Evolutionary conservation across 2,329 filamentous ascomycete species (phyloP).

Genomic region (Taxawa tesnikishii): DNA sequence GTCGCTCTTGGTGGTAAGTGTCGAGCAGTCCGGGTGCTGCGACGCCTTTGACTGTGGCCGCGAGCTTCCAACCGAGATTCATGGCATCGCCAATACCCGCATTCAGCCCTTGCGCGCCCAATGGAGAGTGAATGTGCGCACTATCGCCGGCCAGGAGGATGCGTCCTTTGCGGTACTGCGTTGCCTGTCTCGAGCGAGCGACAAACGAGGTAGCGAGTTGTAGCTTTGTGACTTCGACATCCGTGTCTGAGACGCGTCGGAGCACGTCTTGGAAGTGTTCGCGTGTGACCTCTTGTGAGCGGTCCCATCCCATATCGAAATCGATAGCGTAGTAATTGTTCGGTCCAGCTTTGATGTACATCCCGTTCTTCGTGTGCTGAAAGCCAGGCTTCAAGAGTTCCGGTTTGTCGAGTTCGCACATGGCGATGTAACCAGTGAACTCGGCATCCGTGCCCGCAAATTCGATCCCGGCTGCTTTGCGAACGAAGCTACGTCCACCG

Average conservation of each 20-base stretch:
- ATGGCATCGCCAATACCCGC: conserved; percentile 22
- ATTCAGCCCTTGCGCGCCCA: conserved; percentile 27
- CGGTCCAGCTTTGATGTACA: neutral
- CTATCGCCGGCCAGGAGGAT: conserved; percentile 21
- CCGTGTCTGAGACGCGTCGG: neutral
- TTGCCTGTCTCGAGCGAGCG: neutral
- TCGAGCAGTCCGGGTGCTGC: conserved; percentile 14
- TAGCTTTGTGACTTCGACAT: neutral
- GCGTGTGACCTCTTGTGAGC: neutral
- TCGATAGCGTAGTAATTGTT: neutral
- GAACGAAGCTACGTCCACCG: neutral
- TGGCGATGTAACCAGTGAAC: conserved; percentile 8
- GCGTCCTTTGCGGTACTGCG: neutral
- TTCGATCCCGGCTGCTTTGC: neutral
- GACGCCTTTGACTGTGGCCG: conserved; percentile 13
- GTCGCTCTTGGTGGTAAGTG: conserved; percentile 18
- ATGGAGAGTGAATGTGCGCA: conserved; percentile 22
- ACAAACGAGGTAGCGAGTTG: neutral
- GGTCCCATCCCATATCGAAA: neutral
- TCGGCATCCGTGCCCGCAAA: neutral
- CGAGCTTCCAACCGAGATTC: conserved; percentile 25
- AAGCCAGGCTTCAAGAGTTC: conserved; percentile 18
- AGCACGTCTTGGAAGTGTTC: neutral
- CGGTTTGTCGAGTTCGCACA: conserved; percentile 21
- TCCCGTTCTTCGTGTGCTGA: conserved; percentile 12